Base-by-base conservation (phyloP, 768 basidiomycete genomes). In the Rhodosporidiobolus odoratus region DNA sequence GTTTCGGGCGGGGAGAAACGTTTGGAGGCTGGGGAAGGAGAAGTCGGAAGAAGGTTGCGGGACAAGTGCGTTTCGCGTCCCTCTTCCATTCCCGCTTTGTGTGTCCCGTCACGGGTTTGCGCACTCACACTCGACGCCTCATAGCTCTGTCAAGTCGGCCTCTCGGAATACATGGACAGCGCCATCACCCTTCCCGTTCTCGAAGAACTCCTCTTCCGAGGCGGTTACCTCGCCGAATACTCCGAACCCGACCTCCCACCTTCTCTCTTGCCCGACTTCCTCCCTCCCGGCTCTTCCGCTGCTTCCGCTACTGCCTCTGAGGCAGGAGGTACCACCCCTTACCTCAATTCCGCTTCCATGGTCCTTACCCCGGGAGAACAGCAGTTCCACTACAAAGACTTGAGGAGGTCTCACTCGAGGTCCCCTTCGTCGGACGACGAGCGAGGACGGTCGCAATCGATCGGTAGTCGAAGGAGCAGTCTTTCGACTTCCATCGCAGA, bases 161-260 rank as follows among this genome's bases (percentile, higher is more conserved):
- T 92, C 9, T 97, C 95, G 3, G 95, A 99, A 79, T 99, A 97
- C 78, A 97, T 99, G 91, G 95, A 99, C 6, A 81, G 80, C 5
- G 88, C 95, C 1, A 83, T 99, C 50, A 90, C 88, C 19, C 82
- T 90, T 23, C 83, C 88, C 0, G 93, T 98, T 25, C 82, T 99
- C 17, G 89, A 87, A 63, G 95, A 97, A 77, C 81, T 99, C 25
- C 87, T 99, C 76, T 86, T 98, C 69, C 88, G 95, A 37, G 94
- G 95, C 35, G 76, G 71, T 54, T 74, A 60, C 75, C 79, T 40
- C 61, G 77, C 74, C 48, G 69, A 74, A 48, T 69, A 74, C 37
- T 47, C n/a, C 7, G 37, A 50, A 25, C n/a, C 48, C 48, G 48
- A 50, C 48, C n/a, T 50, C 21, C 9, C 27, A n/a, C 4, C 52